Evolutionary conservation across 768 basidiomycete genomes (phyloP), one percentile per base, ranked within the genome.

Genomic region (Tylopilus plumbeoviolaceoides): DNA sequence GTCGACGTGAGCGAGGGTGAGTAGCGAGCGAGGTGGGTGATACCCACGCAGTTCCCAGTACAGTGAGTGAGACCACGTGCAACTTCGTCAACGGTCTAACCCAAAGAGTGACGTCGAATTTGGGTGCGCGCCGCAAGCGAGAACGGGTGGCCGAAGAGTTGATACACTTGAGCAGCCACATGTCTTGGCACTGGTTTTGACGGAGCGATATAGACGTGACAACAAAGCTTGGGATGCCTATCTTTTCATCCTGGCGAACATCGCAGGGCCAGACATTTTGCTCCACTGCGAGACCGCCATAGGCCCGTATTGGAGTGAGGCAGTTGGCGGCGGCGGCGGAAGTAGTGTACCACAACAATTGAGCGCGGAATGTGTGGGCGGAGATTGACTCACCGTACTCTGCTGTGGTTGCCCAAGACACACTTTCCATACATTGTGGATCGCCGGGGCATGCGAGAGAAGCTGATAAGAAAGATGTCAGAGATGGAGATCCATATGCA

Each of bases 371-470:
- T 51, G 58, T 12, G 51, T 48, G 3, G 59, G 68, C 33, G 64
- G 51, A 47, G 66, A 61, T 18, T 58, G 67, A 18, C 55, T 30
- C 11, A 44, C 31, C 7, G 59, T 55, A 35, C 64, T 57, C 47
- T 59, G 66, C 25, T 69, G 64, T 31, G 75, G 50, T 48, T 75
- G 76, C 15, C 69, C 73, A 31, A 75, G 75, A 17, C 89, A 82
- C 18, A 75, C 70, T 70, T 91, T 91, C 89, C 89, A 91, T 2
- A 86, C 79, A 45, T 76, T 76, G 38, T 87, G 83, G 61, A 92
- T 85, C 17, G 74, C 67, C 43, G 73, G 76, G 10, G 81, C 81
- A 47, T 84, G 80, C 36, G 77, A 78, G 11, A 92, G 76, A 42
- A 92, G 78, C 91, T 92, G 49, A 48, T 69, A 69, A 18, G 12